A percentile compares a stretch with the other conserved stretches of the same genome.
Evolutionary conservation across 495 filamentous ascomycete genomes (phyloP).

Genomic region (Schizothecium vesticola): DNA sequence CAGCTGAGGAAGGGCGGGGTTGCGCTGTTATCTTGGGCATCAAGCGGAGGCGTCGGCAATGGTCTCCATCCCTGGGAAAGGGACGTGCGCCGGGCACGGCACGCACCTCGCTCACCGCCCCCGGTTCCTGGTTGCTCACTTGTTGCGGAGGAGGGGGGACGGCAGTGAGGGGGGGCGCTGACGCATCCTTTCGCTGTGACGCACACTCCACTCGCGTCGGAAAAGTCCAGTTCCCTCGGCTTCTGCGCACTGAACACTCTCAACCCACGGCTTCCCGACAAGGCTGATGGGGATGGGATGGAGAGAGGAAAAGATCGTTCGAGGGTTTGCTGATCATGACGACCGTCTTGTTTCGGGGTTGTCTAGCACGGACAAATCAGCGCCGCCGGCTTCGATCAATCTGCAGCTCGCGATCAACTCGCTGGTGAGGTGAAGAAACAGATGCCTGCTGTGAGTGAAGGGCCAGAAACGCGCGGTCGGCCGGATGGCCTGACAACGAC

Average conservation of each 20-base stretch:
- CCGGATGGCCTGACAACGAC: not conserved
- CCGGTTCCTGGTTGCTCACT: not conserved
- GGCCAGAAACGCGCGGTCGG: too few species aligned
- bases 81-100: not conserved
- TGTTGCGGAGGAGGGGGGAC: not conserved
- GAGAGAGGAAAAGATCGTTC: not conserved
- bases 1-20: not conserved
- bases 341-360: not conserved
- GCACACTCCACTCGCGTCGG: not conserved
- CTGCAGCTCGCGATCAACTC: not conserved
- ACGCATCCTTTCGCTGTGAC: slow-evolving; percentile 2
- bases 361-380: not conserved
- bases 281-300: slow-evolving; percentile 2
- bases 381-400: not conserved
- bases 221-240: not conserved
- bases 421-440: not conserved
- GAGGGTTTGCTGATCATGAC: not conserved
- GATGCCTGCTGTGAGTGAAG: too few species aligned
- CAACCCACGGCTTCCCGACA: slow-evolving; percentile 4
- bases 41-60: not conserved
- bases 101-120: not conserved
- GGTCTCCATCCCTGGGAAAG: not conserved
- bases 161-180: slow-evolving; percentile 1
- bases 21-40: not conserved
- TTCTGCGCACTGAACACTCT: not conserved